phyloP scores from a whole-genome alignment of 1,284 basidiomycete species.

The Puccinia triticina region DNA sequence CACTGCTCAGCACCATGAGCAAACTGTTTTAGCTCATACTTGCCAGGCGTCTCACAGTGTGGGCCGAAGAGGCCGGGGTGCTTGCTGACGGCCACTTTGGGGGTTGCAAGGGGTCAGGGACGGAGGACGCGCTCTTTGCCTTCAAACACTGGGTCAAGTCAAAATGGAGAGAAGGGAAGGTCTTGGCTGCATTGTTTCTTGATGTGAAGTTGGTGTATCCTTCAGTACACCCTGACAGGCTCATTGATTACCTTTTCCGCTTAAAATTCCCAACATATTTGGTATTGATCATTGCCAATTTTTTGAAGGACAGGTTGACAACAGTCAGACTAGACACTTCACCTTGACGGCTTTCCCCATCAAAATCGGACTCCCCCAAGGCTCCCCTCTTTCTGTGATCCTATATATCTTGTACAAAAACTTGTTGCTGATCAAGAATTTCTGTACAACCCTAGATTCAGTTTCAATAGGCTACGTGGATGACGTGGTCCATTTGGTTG shows the following conservation, averaged over 20 bases:
- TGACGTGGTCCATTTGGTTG: conserved; percentile 13
- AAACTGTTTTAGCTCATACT: conserved; percentile 13
- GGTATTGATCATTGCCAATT: background rate
- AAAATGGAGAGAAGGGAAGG: background rate
- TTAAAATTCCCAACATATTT: conserved; percentile 12
- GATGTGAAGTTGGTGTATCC: conserved; percentile 30
- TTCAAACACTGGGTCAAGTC: background rate
- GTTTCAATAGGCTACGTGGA: conserved; percentile 5
- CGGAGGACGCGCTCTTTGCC: conserved; percentile 18
- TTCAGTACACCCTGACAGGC: background rate
- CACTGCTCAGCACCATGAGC: background rate
- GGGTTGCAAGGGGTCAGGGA: background rate
- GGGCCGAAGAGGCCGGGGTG: background rate
- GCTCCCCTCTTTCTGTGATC: conserved; percentile 20
- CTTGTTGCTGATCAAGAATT: background rate
- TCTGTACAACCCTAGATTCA: background rate
- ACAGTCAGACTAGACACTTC: background rate
- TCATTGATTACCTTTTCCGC: background rate
- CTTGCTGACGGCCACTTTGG: conserved; percentile 1
- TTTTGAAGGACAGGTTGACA: background rate
- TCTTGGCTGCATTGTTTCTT: background rate
- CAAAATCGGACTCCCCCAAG: background rate
- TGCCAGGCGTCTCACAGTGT: background rate
- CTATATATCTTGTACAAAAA: conserved; percentile 22
- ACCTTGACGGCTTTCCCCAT: background rate